A percentile compares a stretch with the other conserved stretches of the same genome.
Evolutionary conservation across 75 land plant genomes (phyloP).

Genomic region (Ceratopteris richardii): DNA sequence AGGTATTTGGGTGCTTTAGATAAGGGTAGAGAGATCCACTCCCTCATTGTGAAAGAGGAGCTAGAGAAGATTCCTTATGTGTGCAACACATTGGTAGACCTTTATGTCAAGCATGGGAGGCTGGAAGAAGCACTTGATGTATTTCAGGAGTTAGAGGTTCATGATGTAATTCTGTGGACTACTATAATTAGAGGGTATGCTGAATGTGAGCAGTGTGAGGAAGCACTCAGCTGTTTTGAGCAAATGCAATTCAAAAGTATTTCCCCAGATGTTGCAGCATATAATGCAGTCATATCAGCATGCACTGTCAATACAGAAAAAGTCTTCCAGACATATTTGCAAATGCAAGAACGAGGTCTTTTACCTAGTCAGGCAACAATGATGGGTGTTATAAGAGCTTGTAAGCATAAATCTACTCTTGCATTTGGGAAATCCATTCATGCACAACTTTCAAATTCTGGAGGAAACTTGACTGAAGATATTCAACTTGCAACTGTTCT

Average conservation of each 20-base stretch:
- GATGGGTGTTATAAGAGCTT: not conserved
- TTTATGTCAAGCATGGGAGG: constrained; percentile 11
- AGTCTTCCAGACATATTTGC: not conserved
- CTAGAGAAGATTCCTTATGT: constrained; percentile 5
- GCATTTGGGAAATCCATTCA: not conserved
- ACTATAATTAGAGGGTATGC: constrained; percentile 6
- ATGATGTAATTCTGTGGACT: constrained; percentile 7
- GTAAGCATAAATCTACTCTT: not conserved
- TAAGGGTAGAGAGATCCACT: constrained; percentile 8
- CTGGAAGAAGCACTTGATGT: constrained; percentile 14
- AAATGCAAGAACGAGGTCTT: not conserved
- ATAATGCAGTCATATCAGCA: constrained; percentile 1
- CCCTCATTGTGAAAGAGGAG: not conserved
- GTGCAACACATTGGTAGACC: constrained; percentile 22
- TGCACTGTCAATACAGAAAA: not conserved
- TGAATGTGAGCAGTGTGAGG: not conserved
- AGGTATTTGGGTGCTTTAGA: constrained; percentile 3
- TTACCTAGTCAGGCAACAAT: not conserved
- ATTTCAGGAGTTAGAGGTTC: constrained; percentile 10
- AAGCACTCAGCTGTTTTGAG: not conserved
- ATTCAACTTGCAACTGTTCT: constrained; percentile 6
- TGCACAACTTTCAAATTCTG: not conserved
- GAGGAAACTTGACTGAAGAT: not conserved
- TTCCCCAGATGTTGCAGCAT: constrained; percentile 4
- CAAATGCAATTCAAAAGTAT: not conserved